Evolutionary conservation across 148 eudicot genomes (phyloP), one percentile per base, ranked within the genome.

Genomic region (Nepenthes mirabilis): DNA sequence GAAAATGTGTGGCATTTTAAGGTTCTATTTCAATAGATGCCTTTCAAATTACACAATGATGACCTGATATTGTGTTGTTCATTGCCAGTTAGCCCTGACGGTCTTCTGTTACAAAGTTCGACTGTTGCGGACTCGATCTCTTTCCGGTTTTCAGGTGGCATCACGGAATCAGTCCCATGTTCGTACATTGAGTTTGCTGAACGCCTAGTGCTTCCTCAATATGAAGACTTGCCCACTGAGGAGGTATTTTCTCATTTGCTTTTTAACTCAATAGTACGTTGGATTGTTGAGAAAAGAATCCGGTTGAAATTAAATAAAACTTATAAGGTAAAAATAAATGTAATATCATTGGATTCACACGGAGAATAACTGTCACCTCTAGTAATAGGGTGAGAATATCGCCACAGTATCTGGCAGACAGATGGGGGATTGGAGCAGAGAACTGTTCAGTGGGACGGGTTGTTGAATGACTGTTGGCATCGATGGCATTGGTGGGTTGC

Each of bases 111-210:
- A 59, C 99, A 93, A 76, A 88, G 99, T 72, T 93, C 99, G 47
- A 93, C 99, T 2, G 95, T 93, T 43, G 99, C 99, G 68, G 96
- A 93, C 79, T 82, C 95, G 43, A 32, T 73, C 64, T 61, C 85
- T 23, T 93, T 93, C 68, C 57, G 72, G 34, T 93, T 93, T 65
- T 68, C 87, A 10, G 96, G 89, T 65, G 95, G 95, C 11, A 56
- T 71, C 9, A 80, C 72, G 14, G 87, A 93, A 37, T 59, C 74
- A 52, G 86, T 93, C 47, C 96, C 99, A 7, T 80, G 91, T 69
- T 93, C 89, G 35, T 93, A 93, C 79, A 93, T 93, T n/a, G 99
- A 93, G 84, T 93, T 93, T 58, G 99, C 99, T 60, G 96, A 93
- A 74, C 89, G 99, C 33, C 82, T 84, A 11, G 66, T 88, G 13